Evolutionary conservation across 2,329 filamentous ascomycete genomes (phyloP).

Genomic region (Ceratocystis papillata): DNA sequence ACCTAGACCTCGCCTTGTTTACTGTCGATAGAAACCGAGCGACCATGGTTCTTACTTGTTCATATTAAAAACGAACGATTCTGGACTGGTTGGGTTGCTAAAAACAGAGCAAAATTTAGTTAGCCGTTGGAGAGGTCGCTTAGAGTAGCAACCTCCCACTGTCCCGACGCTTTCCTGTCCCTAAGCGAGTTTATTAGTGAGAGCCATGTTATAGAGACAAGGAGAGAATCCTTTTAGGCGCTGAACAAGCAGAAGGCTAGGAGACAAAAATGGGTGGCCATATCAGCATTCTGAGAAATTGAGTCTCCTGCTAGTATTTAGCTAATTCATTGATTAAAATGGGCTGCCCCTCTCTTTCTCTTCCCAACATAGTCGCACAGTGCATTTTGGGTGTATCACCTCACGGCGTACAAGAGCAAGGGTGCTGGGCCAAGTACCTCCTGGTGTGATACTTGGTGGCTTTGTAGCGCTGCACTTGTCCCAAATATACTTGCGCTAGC

Average conservation of each 20-base stretch:
- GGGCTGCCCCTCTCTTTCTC: background rate
- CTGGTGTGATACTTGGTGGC: constrained; percentile 13
- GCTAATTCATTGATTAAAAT: background rate
- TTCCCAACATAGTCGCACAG: constrained; percentile 4
- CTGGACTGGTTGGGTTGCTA: too few species aligned
- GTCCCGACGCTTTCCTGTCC: background rate
- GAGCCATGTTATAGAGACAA: background rate
- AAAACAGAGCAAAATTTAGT: too few species aligned
- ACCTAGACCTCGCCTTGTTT: too few species aligned
- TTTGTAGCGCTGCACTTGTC: constrained; percentile 1
- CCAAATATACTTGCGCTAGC: background rate
- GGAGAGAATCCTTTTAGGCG: background rate
- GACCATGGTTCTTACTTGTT: too few species aligned
- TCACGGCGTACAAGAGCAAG: constrained; percentile 12
- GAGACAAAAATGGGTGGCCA: background rate
- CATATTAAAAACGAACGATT: too few species aligned
- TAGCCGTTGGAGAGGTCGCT: background rate
- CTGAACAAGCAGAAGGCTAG: background rate
- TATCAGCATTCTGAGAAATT: background rate
- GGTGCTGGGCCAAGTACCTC: constrained; percentile 2
- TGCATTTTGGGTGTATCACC: constrained; percentile 5
- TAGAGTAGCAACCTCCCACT: background rate
- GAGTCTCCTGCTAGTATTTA: background rate
- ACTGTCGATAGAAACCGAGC: too few species aligned
- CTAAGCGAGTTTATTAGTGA: background rate